These are phyloP conservation scores for Rhizopus stolonifer DNA, from an alignment of 371 early-diverging fungal genomes.

Conservation along the genomic window DNA sequence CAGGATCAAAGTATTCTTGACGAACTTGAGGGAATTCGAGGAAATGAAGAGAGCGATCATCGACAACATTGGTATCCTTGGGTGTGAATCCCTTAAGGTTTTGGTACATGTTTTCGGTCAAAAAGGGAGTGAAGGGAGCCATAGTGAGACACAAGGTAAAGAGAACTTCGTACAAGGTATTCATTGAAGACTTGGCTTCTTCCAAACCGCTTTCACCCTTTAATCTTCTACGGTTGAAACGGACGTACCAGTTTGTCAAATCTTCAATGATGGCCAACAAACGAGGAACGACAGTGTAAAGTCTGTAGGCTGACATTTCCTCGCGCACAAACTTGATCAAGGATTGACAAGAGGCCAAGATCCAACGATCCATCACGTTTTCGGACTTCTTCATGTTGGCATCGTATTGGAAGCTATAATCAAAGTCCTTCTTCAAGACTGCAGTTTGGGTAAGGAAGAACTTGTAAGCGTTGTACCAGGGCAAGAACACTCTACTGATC, in stretches of 20 bases:
- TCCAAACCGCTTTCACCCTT: slow-evolving; percentile 92
- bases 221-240: slow-evolving; percentile 98
- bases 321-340: slow-evolving; percentile 87
- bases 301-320: slow-evolving; percentile 95
- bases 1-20: slow-evolving; percentile 93
- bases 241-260: slow-evolving; percentile 99
- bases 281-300: slow-evolving; percentile 96
- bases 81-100: slow-evolving; percentile 78
- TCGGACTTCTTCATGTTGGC: slow-evolving; percentile 65
- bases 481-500: slow-evolving; percentile 93
- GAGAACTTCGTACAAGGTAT: slow-evolving; percentile 94
- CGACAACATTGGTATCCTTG: slow-evolving; percentile 54
- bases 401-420: slow-evolving; percentile 77
- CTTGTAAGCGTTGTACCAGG: slow-evolving; percentile 99
- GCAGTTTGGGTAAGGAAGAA: slow-evolving; percentile 95
- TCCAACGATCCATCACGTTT: slow-evolving; percentile 98
- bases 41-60: slow-evolving; percentile 91
- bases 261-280: slow-evolving; percentile 92
- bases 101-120: slow-evolving; percentile 98
- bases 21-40: slow-evolving; percentile 90
- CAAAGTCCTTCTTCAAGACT: slow-evolving; percentile 86
- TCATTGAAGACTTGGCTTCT: slow-evolving; percentile 83
- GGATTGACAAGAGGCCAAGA: slow-evolving; percentile 92
- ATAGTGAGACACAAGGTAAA: slow-evolving; percentile 91
- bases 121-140: slow-evolving; percentile 99